Conservation (phyloP, 1,284 basidiomycete genomes). For the Austroboletus niveus region DNA sequence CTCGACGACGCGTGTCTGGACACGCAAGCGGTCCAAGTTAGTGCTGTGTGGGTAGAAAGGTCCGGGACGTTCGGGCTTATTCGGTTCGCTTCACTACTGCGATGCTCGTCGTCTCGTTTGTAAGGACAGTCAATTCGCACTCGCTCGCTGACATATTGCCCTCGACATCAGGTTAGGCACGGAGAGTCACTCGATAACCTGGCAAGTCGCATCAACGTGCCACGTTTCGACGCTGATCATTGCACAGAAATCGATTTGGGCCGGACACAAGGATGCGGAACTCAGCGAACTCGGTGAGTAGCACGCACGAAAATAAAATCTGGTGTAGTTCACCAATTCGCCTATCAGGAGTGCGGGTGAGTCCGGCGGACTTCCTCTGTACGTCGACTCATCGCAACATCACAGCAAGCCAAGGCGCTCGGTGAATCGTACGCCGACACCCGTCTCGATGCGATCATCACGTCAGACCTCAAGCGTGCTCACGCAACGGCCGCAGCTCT, state of each 20-base stretch:
- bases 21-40: constrained; percentile 18
- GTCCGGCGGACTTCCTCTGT: constrained; percentile 14
- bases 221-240: background rate
- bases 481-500: constrained; percentile 67
- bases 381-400: background rate
- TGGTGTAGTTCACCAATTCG: constrained; percentile 7
- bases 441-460: constrained; percentile 67
- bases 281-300: constrained; percentile 78
- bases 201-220: constrained; percentile 33
- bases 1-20: constrained; percentile 21
- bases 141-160: constrained; percentile 27
- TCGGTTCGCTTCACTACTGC: background rate
- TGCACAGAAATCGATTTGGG: constrained; percentile 61
- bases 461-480: constrained; percentile 81
- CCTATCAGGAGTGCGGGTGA: constrained; percentile 63
- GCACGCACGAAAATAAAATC: background rate
- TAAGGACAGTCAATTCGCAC: constrained; percentile 11
- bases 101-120: constrained; percentile 26
- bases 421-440: constrained; percentile 61
- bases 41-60: background rate
- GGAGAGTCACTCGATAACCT: constrained; percentile 76
- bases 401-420: constrained; percentile 80
- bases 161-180: constrained; percentile 59
- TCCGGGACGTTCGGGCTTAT: constrained; percentile 3
- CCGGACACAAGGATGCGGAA: constrained; percentile 82